Evolutionary conservation across 768 basidiomycete species (phyloP).

Genomic region (Leucogyrophana mollusca): DNA sequence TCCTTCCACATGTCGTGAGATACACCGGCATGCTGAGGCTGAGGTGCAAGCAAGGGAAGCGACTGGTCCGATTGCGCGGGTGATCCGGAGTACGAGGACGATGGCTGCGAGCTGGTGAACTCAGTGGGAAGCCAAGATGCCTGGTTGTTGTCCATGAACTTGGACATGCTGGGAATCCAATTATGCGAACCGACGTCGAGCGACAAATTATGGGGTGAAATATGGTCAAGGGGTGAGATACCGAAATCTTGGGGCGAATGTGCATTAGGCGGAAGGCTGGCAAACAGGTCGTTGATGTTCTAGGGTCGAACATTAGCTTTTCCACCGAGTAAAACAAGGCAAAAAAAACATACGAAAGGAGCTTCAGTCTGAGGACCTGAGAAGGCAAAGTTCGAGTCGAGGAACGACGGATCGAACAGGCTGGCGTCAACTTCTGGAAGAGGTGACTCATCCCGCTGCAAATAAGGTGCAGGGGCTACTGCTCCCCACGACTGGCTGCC

Average conservation of each 20-base stretch:
- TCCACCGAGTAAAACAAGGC: accelerated
- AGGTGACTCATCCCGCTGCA: slow-evolving; percentile 45
- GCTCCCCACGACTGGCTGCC: slow-evolving; percentile 23
- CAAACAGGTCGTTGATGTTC: slow-evolving; percentile 24
- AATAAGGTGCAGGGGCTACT: slow-evolving; percentile 16
- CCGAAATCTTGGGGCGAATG: slow-evolving; percentile 12
- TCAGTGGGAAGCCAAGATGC: slow-evolving; percentile 16
- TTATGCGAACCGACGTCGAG: slow-evolving; percentile 11
- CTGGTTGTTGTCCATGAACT: slow-evolving; percentile 13
- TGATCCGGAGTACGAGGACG: slow-evolving; percentile 44
- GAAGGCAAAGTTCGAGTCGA: slow-evolving; percentile 28
- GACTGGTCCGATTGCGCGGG: slow-evolving; percentile 31
- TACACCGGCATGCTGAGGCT: slow-evolving; percentile 15
- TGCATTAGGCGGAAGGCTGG: slow-evolving; percentile 20
- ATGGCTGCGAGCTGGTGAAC: slow-evolving; percentile 30
- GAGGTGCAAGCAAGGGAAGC: slow-evolving; percentile 27
- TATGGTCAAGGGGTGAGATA: slow-evolving; percentile 26
- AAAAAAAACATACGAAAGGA: slow-evolving; percentile 14
- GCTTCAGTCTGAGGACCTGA: slow-evolving; percentile 10
- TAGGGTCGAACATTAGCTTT: not conserved
- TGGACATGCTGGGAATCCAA: slow-evolving; percentile 5
- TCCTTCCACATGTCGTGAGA: slow-evolving; percentile 23
- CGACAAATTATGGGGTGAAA: slow-evolving; percentile 18
- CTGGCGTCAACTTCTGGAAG: slow-evolving; percentile 49
- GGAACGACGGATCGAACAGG: slow-evolving; percentile 46